Evolutionary conservation across 176 grass and related monocot species (phyloP).

Genomic region (Eleusine indica): DNA sequence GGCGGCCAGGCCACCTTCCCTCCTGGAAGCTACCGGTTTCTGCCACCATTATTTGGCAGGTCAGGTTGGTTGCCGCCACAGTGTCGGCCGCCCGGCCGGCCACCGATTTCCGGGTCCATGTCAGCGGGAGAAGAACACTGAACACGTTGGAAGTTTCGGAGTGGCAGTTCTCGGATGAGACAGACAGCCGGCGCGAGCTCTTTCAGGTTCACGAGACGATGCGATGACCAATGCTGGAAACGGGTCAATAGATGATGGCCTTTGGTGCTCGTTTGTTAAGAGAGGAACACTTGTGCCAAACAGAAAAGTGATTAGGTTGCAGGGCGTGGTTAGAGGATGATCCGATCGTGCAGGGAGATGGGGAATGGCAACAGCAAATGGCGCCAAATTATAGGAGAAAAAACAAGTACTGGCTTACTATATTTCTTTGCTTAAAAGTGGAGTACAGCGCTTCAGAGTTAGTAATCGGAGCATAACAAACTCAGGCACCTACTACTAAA

Average conservation of each 20-base stretch:
- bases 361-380: not conserved
- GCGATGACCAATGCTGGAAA: not conserved
- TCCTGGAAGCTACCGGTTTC: constrained; percentile 38
- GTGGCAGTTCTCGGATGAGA: not conserved
- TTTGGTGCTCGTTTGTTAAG: not conserved
- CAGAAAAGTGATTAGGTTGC: constrained; percentile 19
- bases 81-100: constrained; percentile 28
- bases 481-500: constrained; percentile 29
- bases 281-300: constrained; percentile 30
- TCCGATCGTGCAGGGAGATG: not conserved
- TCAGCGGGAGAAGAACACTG: not conserved
- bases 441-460: not conserved
- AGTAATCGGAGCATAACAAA: constrained; percentile 28
- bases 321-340: not conserved
- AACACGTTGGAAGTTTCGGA: constrained; percentile 18
- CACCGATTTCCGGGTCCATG: not conserved
- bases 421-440: constrained; percentile 21
- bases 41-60: constrained; percentile 14
- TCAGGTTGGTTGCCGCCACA: constrained; percentile 32
- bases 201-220: constrained; percentile 15
- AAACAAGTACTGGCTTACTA: not conserved
- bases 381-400: constrained; percentile 16
- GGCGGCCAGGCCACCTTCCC: constrained; percentile 24
- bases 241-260: not conserved
- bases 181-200: not conserved